Conservation (phyloP, 164 flowering plant genomes). For the Cinnamomum micranthum region DNA sequence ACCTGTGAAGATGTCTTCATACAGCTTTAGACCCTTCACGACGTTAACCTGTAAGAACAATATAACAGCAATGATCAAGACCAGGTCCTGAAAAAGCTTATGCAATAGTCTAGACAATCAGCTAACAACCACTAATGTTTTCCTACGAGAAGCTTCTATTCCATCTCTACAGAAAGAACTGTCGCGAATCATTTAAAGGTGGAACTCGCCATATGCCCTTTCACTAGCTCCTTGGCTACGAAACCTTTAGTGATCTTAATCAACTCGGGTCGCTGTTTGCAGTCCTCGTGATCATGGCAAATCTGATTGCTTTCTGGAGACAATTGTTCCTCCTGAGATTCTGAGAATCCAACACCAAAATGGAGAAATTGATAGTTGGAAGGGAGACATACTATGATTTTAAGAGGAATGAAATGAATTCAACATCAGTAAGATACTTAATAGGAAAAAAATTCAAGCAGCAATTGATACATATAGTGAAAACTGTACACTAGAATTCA, state of each 20-base stretch:
- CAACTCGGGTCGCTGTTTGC: constrained; percentile 47
- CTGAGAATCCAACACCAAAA: constrained; percentile 30
- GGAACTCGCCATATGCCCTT: constrained; percentile 92
- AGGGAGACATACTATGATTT: not conserved
- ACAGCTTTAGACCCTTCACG: constrained; percentile 82
- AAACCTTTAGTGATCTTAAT: constrained; percentile 89
- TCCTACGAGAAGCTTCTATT: constrained; percentile 6
- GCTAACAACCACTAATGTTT: constrained; percentile 3
- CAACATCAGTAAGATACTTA: not conserved
- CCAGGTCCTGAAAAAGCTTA: not conserved
- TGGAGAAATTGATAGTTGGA: not conserved
- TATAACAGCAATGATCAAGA: constrained; percentile 2
- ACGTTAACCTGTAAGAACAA: constrained; percentile 77
- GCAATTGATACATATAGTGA: not conserved
- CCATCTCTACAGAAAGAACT: constrained; percentile 17
- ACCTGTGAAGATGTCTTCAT: constrained; percentile 69
- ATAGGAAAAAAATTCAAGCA: not conserved
- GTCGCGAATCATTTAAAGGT: constrained; percentile 21
- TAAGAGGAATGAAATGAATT: not conserved
- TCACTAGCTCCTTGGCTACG: constrained; percentile 86
- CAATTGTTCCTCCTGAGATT: constrained; percentile 48
- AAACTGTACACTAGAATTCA: not conserved
- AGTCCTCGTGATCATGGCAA: constrained; percentile 65
- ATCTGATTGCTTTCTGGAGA: constrained; percentile 33
- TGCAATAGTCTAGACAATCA: constrained; percentile 5